These are phyloP conservation scores for Pistacia vera DNA, from an alignment of 345 rosid genomes.

Conservation along the genomic window DNA sequence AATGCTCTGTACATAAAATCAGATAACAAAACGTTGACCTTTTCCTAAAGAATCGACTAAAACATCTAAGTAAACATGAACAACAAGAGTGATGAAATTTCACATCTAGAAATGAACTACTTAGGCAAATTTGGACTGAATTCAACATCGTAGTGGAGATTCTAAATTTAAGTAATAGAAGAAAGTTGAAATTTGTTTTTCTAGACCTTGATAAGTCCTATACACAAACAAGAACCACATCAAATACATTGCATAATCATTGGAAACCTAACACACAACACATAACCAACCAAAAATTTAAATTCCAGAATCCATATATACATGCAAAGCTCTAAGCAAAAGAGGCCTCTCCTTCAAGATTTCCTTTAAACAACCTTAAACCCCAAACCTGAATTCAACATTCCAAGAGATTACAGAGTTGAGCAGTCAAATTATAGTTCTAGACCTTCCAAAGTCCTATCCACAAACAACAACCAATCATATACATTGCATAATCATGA, in stretches of 20 bases:
- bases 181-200: not conserved
- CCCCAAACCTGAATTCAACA: slow-evolving; percentile 52
- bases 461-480: not conserved
- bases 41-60: too few species aligned
- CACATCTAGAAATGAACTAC: too few species aligned
- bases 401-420: slow-evolving; percentile 29
- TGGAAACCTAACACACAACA: not conserved
- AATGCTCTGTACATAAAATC: not conserved
- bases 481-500: not conserved
- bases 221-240: not conserved
- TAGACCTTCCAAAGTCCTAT: not conserved
- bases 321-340: slow-evolving; percentile 87
- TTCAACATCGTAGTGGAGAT: not conserved
- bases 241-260: not conserved
- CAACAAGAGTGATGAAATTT: too few species aligned
- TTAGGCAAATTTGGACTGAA: too few species aligned
- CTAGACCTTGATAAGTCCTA: not conserved
- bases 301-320: slow-evolving; percentile 32
- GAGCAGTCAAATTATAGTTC: too few species aligned
- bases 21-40: too few species aligned
- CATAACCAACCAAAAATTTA: not conserved
- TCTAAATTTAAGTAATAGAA: too few species aligned
- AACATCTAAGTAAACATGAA: too few species aligned
- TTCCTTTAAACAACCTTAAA: slow-evolving; percentile 48
- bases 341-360: slow-evolving; percentile 76